A percentile compares a stretch with the other conserved stretches of the same genome.
phyloP scores from a whole-genome alignment of 148 eudicot genomes.

The Amaranthus palmeri region DNA sequence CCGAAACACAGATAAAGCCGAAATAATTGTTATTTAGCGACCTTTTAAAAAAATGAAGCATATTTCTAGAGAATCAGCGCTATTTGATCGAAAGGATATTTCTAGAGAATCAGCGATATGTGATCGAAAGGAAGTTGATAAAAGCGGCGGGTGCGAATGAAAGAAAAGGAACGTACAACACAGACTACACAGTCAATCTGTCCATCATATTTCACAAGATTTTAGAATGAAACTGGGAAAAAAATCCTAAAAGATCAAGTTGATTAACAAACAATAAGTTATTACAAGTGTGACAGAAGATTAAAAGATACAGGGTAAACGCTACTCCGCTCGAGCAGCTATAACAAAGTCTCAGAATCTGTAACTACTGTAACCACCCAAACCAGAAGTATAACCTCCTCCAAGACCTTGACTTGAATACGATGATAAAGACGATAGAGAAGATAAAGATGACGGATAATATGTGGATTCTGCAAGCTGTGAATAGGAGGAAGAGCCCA shows the following conservation, averaged over 20 bases:
- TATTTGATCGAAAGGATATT: no score
- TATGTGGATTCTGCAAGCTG: constrained; percentile 41
- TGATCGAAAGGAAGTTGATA: no score
- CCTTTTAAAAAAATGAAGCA: no score
- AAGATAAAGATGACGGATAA: neutral
- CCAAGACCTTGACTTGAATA: constrained; percentile 47
- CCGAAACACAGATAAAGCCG: no score
- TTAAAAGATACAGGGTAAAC: neutral
- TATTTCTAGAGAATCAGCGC: no score
- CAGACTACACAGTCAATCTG: no score
- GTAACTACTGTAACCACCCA: constrained; percentile 44
- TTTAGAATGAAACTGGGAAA: constrained; percentile 5
- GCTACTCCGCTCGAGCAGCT: neutral
- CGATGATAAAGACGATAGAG: constrained; percentile 24
- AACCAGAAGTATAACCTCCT: constrained; percentile 51
- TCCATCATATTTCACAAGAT: neutral
- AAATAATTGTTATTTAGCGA: no score
- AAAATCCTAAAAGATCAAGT: neutral
- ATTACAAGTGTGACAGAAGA: neutral
- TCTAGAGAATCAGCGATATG: no score
- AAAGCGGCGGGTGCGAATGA: no score
- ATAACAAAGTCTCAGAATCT: constrained; percentile 32
- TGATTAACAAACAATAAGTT: constrained; percentile 4
- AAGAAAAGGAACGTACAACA: no score
- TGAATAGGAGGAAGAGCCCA: constrained; percentile 39